Evolutionary conservation across 192 early-diverging fungal genomes (phyloP).

Genomic region (Globomyces pollinis-pini): DNA sequence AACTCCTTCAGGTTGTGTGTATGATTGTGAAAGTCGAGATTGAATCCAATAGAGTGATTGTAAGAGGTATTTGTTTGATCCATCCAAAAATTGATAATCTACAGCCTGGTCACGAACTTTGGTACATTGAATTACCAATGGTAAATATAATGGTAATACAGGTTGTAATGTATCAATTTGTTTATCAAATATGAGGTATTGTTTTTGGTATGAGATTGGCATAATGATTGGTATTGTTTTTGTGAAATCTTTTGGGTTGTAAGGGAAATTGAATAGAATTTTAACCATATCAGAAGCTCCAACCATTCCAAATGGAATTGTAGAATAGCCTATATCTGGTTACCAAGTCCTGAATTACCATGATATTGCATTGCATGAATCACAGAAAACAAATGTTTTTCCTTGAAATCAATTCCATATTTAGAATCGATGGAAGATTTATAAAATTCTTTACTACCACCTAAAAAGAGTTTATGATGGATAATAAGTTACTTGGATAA

Average conservation of each 20-base stretch:
- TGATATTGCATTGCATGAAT: not conserved
- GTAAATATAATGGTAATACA: not conserved
- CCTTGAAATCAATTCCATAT: conserved; percentile 1
- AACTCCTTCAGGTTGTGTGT: no score
- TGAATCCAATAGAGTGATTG: conserved; percentile 1
- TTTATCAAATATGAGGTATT: conserved; percentile 19
- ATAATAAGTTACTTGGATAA: no score
- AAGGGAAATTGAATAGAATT: conserved; percentile 1
- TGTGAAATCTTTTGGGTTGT: conserved; percentile 2
- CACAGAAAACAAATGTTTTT: conserved; percentile 1
- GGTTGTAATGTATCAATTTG: not conserved
- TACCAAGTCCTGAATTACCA: not conserved
- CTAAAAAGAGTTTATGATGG: no score
- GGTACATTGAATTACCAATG: not conserved
- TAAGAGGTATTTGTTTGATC: not conserved
- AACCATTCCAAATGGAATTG: conserved; percentile 17
- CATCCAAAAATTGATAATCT: not conserved
- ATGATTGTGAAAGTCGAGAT: no score
- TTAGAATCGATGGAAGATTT: not conserved
- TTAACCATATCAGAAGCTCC: conserved; percentile 24
- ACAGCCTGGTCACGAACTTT: not conserved
- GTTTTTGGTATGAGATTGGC: conserved; percentile 21
- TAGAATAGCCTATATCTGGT: conserved; percentile 1
- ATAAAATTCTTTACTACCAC: conserved; percentile 11
- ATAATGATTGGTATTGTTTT: conserved; percentile 14